A percentile compares a stretch with the other conserved stretches of the same genome.
phyloP scores from a whole-genome alignment of 2,329 filamentous ascomycete species.

The Aureobasidium sp. region DNA sequence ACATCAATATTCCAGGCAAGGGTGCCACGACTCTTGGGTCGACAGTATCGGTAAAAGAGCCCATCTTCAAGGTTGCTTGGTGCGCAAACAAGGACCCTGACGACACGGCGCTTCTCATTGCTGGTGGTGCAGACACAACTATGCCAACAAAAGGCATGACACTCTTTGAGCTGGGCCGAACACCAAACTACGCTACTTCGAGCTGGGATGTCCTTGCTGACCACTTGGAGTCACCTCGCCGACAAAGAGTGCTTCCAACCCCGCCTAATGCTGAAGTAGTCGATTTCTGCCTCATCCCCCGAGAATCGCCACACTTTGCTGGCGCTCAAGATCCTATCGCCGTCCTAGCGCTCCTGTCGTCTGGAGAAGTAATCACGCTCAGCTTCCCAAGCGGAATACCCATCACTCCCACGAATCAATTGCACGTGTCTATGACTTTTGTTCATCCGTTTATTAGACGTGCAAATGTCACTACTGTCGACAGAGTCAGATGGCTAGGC shows the following conservation, averaged over 20 bases:
- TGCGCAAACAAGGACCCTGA: constrained; percentile 92
- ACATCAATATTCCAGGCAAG: constrained; percentile 59
- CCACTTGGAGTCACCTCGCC: constrained; percentile 72
- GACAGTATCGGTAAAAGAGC: constrained; percentile 58
- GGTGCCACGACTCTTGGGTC: constrained; percentile 27
- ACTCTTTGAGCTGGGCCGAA: constrained; percentile 81
- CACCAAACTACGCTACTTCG: constrained; percentile 85
- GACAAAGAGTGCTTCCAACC: constrained; percentile 62
- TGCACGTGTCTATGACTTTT: constrained; percentile 80
- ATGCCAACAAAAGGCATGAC: constrained; percentile 69
- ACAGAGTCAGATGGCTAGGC: constrained; percentile 77
- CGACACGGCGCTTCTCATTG: constrained; percentile 81
- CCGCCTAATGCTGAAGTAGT: constrained; percentile 70
- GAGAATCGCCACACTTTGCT: constrained; percentile 74
- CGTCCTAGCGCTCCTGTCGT: constrained; percentile 69
- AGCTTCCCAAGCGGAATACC: constrained; percentile 89
- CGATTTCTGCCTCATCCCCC: constrained; percentile 78
- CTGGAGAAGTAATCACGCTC: constrained; percentile 81
- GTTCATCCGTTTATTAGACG: constrained; percentile 83
- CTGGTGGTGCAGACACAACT: constrained; percentile 67
- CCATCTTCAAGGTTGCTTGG: constrained; percentile 76
- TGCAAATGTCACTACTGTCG: constrained; percentile 63
- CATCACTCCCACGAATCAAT: constrained; percentile 85
- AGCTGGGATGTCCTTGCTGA: constrained; percentile 75
- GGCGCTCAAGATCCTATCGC: constrained; percentile 89